Base-by-base conservation (phyloP, 148 eudicot genomes). In the Camellia lanceoleosa region DNA sequence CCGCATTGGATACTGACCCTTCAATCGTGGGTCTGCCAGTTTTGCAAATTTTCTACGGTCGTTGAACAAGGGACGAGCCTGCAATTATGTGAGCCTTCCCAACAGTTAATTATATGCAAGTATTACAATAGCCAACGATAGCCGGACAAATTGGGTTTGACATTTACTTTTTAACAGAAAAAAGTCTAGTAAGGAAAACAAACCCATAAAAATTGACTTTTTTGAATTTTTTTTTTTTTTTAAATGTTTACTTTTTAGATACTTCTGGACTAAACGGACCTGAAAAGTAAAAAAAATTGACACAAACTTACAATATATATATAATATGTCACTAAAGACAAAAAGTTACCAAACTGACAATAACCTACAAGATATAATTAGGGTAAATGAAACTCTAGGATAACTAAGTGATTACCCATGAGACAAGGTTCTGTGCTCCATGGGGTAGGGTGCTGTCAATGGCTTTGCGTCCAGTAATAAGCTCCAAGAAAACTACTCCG, bases 401-500 rank as follows among this genome's bases (percentile, higher is more conserved):
- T 49, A 55, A 81, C 20, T 30, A 55, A 61, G 79, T 68, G 78
- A 83, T 85, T 88, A 93, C 97, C 98, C 98, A 93, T 75, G 91
- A 81, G 56, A 93, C 98, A 74, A 93, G 96, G 87, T 92, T 93
- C 76, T 93, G 98, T 85, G 90, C 91, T 79, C 92, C 96, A 51
- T 88, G 92, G 15, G 91, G 91, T 19, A 80, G 85, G 76, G 83
- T 80, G 80, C 94, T 88, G 80, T 93, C 98, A 79, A 93, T 92
- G 68, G 96, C 89, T 79, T 89, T 93, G 16, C 94, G 92, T 67
- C 98, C 98, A 7, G 98, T 93, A 42, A 93, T 92, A 86, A 93
- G 87, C 86, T 93, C 98, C 61, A 93, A 84, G 83, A 93, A 92
- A 63, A 93, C 98, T 7, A 93, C 98, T 30, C 98, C 98, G 70